Evolutionary conservation across 169 alveolate genomes (phyloP), one percentile per base, ranked within the genome.

Genomic region (Eimeria sp.): DNA sequence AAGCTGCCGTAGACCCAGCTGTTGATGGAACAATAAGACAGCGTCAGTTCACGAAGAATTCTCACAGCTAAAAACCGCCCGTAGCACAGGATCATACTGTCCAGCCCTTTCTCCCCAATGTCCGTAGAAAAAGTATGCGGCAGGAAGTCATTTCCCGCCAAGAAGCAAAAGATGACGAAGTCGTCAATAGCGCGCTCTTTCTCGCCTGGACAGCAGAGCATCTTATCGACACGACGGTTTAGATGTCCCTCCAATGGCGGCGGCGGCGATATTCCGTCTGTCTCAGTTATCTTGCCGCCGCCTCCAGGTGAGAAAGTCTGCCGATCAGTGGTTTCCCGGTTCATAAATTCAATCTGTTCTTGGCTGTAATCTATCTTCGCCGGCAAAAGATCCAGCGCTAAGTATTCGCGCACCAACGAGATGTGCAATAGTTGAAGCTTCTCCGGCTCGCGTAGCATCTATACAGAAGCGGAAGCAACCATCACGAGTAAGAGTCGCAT

Each of bases 111-210:
- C 80, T 98, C 98, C n/a, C 98, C 99, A 82, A 98, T 97, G 51
- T 98, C 97, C 6, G 97, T 98, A 27, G 98, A 96, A 25, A 98
- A 98, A 57, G 99, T 97, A 90, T 98, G 98, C 18, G 99, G 99
- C 57, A 99, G 96, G 97, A 99, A 99, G 96, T 99, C 99, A 95
- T 99, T 99, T 65, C 99, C 99, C 11, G 87, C 97, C 95, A 96
- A 76, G 22, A 95, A 89, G 87, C 97, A 96, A 82, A 96, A 96
- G 47, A 96, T 87, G 58, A 96, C 95, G 78, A 95, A 96, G 90
- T 96, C 97, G 84, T 96, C 97, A 82, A 95, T 76, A 57, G 89
- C 70, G 49, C 96, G 92, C 87, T 96, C 95, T 18, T 40, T 34
- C 72, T 95, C 96, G 75, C 75, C 40, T 76, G 96, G 78, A n/a